Evolutionary conservation across 2,329 filamentous ascomycete genomes (phyloP).

Genomic region (Exutisphaerella laricina): DNA sequence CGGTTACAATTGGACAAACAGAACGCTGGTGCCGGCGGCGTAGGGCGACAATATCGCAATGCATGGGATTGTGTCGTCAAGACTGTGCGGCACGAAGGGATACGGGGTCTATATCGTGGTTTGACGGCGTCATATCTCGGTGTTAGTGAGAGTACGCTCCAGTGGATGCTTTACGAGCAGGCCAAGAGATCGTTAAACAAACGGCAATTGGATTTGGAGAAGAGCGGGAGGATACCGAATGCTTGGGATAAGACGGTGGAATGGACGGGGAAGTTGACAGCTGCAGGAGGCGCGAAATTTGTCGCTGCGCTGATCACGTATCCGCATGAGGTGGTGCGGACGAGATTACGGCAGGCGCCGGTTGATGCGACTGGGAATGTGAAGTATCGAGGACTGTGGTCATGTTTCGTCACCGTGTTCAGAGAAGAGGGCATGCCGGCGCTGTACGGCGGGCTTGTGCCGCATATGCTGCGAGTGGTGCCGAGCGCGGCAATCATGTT

Average conservation of each 20-base stretch:
- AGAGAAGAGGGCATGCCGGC: slow-evolving; percentile 81
- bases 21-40: slow-evolving; percentile 52
- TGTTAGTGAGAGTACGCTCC: slow-evolving; percentile 81
- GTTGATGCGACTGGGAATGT: slow-evolving; percentile 46
- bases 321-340: slow-evolving; percentile 86
- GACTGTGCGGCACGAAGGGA: slow-evolving; percentile 72
- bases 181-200: slow-evolving; percentile 69
- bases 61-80: slow-evolving; percentile 82
- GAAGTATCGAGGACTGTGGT: slow-evolving; percentile 83
- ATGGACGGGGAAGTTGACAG: slow-evolving; percentile 72
- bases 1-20: slow-evolving; percentile 87
- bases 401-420: slow-evolving; percentile 84
- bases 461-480: slow-evolving; percentile 84
- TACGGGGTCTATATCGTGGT: slow-evolving; percentile 79
- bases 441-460: slow-evolving; percentile 84
- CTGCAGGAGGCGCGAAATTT: slow-evolving; percentile 79
- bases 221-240: slow-evolving; percentile 58
- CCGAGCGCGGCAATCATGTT: slow-evolving; percentile 96
- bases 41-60: slow-evolving; percentile 71
- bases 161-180: slow-evolving; percentile 93
- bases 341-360: slow-evolving; percentile 79
- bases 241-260: slow-evolving; percentile 69
- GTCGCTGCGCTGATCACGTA: slow-evolving; percentile 80
- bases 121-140: slow-evolving; percentile 88
- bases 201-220: slow-evolving; percentile 52